Percentiles rank a stretch among this genome's conserved stretches.
Conservation (phyloP, 2,329 filamentous ascomycete genomes). For the Talaromyces atroroseus region DNA sequence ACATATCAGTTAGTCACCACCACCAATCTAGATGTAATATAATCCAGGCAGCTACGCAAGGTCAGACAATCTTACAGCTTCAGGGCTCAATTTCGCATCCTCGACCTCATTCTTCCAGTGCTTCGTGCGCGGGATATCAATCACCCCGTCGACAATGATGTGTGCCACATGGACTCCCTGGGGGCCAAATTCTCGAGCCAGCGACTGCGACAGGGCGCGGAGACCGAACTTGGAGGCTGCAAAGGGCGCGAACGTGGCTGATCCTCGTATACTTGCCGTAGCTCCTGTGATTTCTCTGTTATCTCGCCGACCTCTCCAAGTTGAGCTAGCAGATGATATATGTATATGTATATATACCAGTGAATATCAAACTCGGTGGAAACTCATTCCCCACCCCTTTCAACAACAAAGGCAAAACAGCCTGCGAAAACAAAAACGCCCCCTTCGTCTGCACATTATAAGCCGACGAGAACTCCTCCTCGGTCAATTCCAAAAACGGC, state of each 20-base stretch:
- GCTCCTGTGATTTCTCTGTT: slow-evolving; percentile 49
- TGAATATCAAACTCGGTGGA: slow-evolving; percentile 77
- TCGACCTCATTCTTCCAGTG: slow-evolving; percentile 51
- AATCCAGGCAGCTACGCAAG: not conserved
- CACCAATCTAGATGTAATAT: not conserved
- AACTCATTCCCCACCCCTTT: slow-evolving; percentile 50
- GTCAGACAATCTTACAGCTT: slow-evolving; percentile 55
- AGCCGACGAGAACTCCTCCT: slow-evolving; percentile 51
- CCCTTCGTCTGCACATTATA: slow-evolving; percentile 52
- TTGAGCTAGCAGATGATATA: not conserved
- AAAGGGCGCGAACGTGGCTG: slow-evolving; percentile 64
- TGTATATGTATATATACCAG: slow-evolving; percentile 29
- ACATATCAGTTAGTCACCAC: not conserved
- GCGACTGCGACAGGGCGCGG: slow-evolving; percentile 65
- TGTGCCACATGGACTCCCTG: slow-evolving; percentile 79
- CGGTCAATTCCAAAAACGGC: slow-evolving; percentile 56
- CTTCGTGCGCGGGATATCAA: slow-evolving; percentile 70
- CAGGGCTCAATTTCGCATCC: slow-evolving; percentile 66
- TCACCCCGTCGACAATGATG: slow-evolving; percentile 76
- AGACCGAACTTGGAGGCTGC: slow-evolving; percentile 75
- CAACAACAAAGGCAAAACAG: slow-evolving; percentile 64
- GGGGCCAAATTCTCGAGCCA: slow-evolving; percentile 79
- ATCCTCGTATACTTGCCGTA: slow-evolving; percentile 71
- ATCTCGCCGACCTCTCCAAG: too few relatives aligned
- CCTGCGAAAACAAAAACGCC: slow-evolving; percentile 71